Base-by-base conservation (phyloP, 192 early-diverging fungal genomes). In the Backusella sp. region DNA sequence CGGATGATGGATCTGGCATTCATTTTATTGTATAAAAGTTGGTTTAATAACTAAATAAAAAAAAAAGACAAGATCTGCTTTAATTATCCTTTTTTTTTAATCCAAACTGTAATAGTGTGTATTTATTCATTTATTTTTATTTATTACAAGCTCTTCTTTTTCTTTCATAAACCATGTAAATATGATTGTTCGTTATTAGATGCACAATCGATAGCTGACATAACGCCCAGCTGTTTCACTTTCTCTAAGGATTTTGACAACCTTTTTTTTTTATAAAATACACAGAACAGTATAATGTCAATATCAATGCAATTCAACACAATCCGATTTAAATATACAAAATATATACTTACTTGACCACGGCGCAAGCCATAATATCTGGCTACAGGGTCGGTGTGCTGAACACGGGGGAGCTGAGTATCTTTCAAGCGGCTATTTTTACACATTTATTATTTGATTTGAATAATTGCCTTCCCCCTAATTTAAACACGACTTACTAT, bases 161-260 rank as follows among this genome's bases (percentile, higher is more conserved):
- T 59, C 30, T 32, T 32, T 11, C 9, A 39, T 9, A 39, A 39
- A 39, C 0, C 37, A 39, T 12, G 11, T 39, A 39, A 39, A 39
- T 39, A 39, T 12, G 37, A 39, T 39, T 39, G 37, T 39, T 12
- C 6, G 28, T 15, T 11, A 26, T 89, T 92, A 98, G 78, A 95
- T 91, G 83, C 97, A 98, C 68, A 97, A 87, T 35, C 98, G 91
- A 85, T 99, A 99, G 75, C 96, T 98, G 66, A 98, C 91, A 76
- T 99, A 98, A 65, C 96, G 94, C 70, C 98, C 98, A 70, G 96
- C 96, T 19, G 98, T 99, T 85, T 99, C 98, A 78, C 91, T 93
- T 28, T 95, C 91, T 69, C 98, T 85, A 77, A 96, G 95, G 67
- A 99, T 99, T 84, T 95, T 95, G 35, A 98, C 96, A 14, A 99